A percentile compares a stretch with the other conserved stretches of the same genome.
phyloP scores from a whole-genome alignment of 1,284 basidiomycete species.

The Ceratobasidium sp. region DNA sequence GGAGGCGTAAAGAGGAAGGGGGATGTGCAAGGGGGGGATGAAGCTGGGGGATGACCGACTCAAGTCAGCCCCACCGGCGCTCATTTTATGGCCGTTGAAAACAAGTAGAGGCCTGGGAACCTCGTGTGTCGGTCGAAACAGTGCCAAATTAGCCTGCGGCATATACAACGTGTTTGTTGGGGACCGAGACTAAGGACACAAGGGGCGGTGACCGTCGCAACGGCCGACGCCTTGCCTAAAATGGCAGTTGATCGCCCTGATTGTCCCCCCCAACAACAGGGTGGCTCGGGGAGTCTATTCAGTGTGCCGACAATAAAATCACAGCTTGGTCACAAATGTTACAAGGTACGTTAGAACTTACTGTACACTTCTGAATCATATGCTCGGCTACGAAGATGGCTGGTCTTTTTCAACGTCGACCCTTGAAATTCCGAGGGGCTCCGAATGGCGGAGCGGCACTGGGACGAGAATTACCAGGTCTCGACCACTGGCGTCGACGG shows the following conservation, averaged over 20 bases:
- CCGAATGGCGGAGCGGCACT: not conserved
- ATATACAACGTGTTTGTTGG: constrained; percentile 10
- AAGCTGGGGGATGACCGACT: constrained; percentile 22
- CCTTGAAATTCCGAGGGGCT: constrained; percentile 8
- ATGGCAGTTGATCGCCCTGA: constrained; percentile 16
- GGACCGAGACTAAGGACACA: constrained; percentile 1
- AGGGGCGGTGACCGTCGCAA: not conserved
- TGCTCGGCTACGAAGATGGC: not conserved
- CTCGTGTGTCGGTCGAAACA: constrained; percentile 4
- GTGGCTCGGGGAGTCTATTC: constrained; percentile 30
- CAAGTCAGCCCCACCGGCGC: not conserved
- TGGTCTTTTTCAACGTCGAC: not conserved
- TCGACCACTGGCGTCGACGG: constrained; percentile 1
- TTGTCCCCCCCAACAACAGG: constrained; percentile 22
- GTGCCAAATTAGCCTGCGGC: constrained; percentile 15
- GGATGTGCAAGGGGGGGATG: constrained; percentile 5
- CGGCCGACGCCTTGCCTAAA: constrained; percentile 18
- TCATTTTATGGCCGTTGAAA: constrained; percentile 12
- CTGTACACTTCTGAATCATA: not conserved
- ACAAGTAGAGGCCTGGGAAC: not conserved
- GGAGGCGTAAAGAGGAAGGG: not conserved
- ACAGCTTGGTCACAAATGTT: not conserved
- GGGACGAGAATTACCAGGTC: not conserved
- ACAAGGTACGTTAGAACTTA: not conserved
- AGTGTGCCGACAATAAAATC: constrained; percentile 27